Conservation (phyloP, 495 filamentous ascomycete species). For the Penicillium roqueforti region DNA sequence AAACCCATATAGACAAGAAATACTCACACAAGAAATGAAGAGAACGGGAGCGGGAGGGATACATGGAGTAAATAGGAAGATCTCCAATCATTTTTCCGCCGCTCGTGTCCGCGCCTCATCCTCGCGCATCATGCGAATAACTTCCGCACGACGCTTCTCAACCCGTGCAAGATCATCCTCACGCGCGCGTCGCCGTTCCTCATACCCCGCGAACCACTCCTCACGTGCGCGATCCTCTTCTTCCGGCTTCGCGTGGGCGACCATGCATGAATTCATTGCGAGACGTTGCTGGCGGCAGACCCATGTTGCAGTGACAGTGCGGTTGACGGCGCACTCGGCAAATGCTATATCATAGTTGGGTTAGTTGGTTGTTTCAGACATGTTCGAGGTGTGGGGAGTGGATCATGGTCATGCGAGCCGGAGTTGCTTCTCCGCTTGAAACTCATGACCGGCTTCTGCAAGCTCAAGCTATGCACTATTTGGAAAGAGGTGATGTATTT, state of each 20-base stretch:
- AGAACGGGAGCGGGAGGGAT: background rate
- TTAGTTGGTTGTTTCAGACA: slow-evolving; percentile 6
- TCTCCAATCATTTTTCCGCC: slow-evolving; percentile 20
- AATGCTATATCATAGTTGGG: slow-evolving; percentile 54
- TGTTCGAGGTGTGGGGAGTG: background rate
- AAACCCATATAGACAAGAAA: slow-evolving; percentile 23
- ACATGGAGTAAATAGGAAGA: background rate
- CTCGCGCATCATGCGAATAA: slow-evolving; percentile 53
- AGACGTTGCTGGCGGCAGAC: slow-evolving; percentile 72
- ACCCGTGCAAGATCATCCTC: slow-evolving; percentile 54
- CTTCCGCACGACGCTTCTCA: slow-evolving; percentile 44
- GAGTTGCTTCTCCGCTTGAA: background rate
- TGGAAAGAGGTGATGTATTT: no score
- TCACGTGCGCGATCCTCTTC: slow-evolving; percentile 86
- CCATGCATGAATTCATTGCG: slow-evolving; percentile 92
- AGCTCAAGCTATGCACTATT: background rate
- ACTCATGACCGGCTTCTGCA: background rate
- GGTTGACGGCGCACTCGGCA: slow-evolving; percentile 79
- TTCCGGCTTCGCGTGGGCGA: slow-evolving; percentile 71
- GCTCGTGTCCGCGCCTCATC: slow-evolving; percentile 39
- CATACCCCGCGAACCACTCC: slow-evolving; percentile 80
- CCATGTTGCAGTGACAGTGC: slow-evolving; percentile 82
- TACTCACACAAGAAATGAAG: slow-evolving; percentile 10
- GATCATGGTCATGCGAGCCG: background rate
- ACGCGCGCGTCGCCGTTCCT: slow-evolving; percentile 59